Evolutionary conservation across 805 yeast genomes (phyloP), one percentile per base, ranked within the genome.

Genomic region (Candida oleophila): DNA sequence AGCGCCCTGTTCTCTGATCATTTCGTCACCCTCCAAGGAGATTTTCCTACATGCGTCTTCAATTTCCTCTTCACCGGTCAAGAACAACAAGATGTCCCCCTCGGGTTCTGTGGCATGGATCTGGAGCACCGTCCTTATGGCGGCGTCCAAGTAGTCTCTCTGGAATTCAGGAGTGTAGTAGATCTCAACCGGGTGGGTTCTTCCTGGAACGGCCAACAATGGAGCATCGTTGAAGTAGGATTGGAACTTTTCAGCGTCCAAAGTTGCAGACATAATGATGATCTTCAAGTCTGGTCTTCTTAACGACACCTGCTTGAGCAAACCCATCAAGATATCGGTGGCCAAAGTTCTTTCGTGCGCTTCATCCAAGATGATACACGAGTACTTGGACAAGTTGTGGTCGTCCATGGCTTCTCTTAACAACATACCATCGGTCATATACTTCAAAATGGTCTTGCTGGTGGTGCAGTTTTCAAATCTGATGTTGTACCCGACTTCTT

Each of bases 381-480:
- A 85, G 66, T 92, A 92, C 54, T 85, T 76, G 3, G 72, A 69
- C 64, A 92, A 74, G 49, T 84, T 80, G 56, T 89, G 97, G 64
- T 92, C 99, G 54, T 87, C 94, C 98, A 94, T 91, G 22, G 97
- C 97, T 69, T 92, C 99, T 61, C 97, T 81, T 55, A 92, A 73
- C 44, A 92, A 77, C 97, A 92, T 91, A 83, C 99, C 99, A 73
- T 92, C 99, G 9, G 99, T 92, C 97, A 92, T 89, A 73, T 94
- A 92, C 68, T 90, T 89, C 59, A 92, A 74, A 33, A 91, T 78
- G 4, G 99, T 92, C 55, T 82, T 86, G 45, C 77, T 75, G 36
- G 87, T 74, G 1, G 96, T 88, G 57, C 81, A 88, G 68, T 92
- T 91, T 57, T 94, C 98, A 62, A 92, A 92, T 73, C 99, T 85